phyloP scores from a whole-genome alignment of 768 basidiomycete species.

The Sarcodon aspratus region DNA sequence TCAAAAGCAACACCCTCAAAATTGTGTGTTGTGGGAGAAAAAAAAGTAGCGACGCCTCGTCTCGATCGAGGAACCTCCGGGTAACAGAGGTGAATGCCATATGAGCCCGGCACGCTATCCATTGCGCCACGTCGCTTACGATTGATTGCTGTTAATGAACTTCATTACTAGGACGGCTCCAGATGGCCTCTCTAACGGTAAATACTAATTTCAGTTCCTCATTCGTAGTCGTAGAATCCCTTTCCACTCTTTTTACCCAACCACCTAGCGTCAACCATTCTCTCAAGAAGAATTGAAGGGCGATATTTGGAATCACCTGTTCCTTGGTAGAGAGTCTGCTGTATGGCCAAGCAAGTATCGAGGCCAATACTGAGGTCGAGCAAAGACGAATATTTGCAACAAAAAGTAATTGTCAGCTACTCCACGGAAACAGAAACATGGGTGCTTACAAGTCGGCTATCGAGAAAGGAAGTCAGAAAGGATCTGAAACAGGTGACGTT shows the following conservation, averaged over 20 bases:
- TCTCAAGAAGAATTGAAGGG: conserved; percentile 77
- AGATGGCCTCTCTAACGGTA: no score
- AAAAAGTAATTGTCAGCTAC: not conserved
- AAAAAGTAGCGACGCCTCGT: conserved; percentile 1
- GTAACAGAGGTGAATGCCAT: not conserved
- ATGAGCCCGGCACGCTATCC: conserved; percentile 1
- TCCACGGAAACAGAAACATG: not conserved
- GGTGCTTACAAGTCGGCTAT: conserved; percentile 24
- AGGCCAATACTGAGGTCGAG: conserved; percentile 69
- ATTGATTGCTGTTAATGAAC: no score
- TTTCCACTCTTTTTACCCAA: conserved; percentile 87
- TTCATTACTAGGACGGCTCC: no score
- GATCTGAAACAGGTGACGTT: not conserved
- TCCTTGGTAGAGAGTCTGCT: conserved; percentile 79
- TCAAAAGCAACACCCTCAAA: no score
- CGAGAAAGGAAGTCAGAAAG: conserved; percentile 3
- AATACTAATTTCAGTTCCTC: no score
- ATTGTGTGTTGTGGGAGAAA: not conserved
- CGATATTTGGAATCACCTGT: conserved; percentile 94
- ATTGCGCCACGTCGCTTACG: not conserved
- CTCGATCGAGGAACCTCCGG: conserved; percentile 1
- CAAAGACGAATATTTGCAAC: conserved; percentile 1
- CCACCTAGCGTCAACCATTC: conserved; percentile 97
- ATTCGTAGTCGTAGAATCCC: conserved; percentile 83
- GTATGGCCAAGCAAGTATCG: conserved; percentile 91